These are phyloP conservation scores for Zasmidium citrigriseum DNA, from an alignment of 2,329 filamentous ascomycete genomes.

Conservation along the genomic window DNA sequence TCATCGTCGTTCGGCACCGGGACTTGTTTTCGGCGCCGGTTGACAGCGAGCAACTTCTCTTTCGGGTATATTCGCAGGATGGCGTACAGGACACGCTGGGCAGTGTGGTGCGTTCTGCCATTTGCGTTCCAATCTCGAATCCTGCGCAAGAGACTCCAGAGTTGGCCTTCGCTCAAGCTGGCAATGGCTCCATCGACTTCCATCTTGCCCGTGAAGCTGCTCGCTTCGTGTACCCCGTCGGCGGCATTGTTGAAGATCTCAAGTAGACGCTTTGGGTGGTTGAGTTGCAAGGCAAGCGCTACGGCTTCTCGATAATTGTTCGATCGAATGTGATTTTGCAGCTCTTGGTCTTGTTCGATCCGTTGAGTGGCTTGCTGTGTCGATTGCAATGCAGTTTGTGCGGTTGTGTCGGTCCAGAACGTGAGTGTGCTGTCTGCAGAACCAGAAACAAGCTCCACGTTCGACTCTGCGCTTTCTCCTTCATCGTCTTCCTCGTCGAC, in stretches of 20 bases:
- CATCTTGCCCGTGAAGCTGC: slow-evolving; percentile 63
- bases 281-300: slow-evolving; percentile 84
- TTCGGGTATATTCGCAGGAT: slow-evolving; percentile 81
- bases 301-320: slow-evolving; percentile 93
- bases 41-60: slow-evolving; percentile 63
- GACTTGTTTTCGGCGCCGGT: slow-evolving; percentile 32
- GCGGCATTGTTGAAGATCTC: slow-evolving; percentile 81
- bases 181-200: slow-evolving; percentile 80
- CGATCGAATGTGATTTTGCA: slow-evolving; percentile 87
- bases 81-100: slow-evolving; percentile 80
- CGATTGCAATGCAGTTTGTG: slow-evolving; percentile 72
- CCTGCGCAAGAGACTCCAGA: slow-evolving; percentile 78
- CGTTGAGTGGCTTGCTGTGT: slow-evolving; percentile 74
- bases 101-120: slow-evolving; percentile 78
- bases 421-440: slow-evolving; percentile 90
- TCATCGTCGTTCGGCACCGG: slow-evolving; percentile 29
- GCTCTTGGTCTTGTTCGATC: slow-evolving; percentile 90
- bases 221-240: slow-evolving; percentile 62
- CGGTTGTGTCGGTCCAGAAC: slow-evolving; percentile 93
- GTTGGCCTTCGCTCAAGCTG: slow-evolving; percentile 78
- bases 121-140: slow-evolving; percentile 98
- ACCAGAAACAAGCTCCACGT: slow-evolving; percentile 78
- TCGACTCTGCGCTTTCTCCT: slow-evolving; percentile 25
- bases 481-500: slow-evolving; percentile 31
- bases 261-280: slow-evolving; percentile 87